These are phyloP conservation scores for Phaeomoniella chlamydospora DNA, from an alignment of 2,329 filamentous ascomycete species.

Conservation along the genomic window DNA sequence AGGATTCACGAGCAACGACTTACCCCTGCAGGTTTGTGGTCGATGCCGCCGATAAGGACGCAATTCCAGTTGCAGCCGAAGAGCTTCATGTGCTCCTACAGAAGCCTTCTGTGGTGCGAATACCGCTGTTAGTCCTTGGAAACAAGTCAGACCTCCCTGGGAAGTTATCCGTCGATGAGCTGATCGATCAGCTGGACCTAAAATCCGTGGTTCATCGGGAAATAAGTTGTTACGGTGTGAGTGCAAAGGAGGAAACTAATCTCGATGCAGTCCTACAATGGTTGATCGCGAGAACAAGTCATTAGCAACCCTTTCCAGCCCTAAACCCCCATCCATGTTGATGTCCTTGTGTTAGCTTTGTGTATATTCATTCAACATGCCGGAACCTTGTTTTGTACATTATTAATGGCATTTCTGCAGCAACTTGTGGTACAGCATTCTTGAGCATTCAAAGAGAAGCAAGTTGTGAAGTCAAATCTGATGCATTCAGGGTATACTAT, in stretches of 20 bases:
- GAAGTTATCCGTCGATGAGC: constrained; percentile 81
- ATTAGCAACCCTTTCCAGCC: too few species aligned
- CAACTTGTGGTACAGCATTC: too few species aligned
- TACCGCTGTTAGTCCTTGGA: constrained; percentile 83
- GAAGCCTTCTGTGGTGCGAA: constrained; percentile 72
- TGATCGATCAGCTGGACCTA: constrained; percentile 85
- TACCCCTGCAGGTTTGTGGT: constrained; percentile 63
- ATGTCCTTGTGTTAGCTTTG: too few species aligned
- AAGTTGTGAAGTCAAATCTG: too few species aligned
- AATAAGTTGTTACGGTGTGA: constrained; percentile 97
- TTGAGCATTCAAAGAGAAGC: too few species aligned
- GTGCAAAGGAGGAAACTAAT: constrained; percentile 97
- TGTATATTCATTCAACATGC: too few species aligned
- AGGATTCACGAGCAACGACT: constrained; percentile 3
- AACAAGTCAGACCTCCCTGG: constrained; percentile 95
- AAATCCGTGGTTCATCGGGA: constrained; percentile 82
- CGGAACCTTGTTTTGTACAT: too few species aligned
- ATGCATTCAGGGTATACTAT: too few species aligned
- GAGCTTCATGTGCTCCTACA: constrained; percentile 82
- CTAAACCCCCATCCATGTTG: too few species aligned
- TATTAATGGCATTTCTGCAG: too few species aligned
- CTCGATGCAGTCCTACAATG: constrained; percentile 93
- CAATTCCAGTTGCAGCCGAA: constrained; percentile 73
- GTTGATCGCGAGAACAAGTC: constrained; percentile 61
- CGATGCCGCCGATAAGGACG: constrained; percentile 74